phyloP scores from a whole-genome alignment of 805 yeast species.

The Saccharomycopsis amapae region DNA sequence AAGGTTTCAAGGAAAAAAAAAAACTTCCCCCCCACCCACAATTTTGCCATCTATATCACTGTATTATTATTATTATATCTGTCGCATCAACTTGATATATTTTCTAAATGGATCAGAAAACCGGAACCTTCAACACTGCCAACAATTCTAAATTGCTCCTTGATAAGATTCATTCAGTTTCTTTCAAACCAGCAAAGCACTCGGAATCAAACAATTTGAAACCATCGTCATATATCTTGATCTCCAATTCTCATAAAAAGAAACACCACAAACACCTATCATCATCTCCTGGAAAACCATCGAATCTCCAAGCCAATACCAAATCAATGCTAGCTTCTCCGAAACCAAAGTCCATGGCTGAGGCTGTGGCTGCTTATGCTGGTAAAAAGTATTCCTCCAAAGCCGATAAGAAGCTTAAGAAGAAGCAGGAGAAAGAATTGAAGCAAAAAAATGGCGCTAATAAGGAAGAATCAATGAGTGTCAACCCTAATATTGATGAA shows the following conservation, averaged over 20 bases:
- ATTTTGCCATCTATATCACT: not conserved
- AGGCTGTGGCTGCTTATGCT: slow-evolving; percentile 51
- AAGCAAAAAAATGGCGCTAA: not conserved
- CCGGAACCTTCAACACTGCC: not conserved
- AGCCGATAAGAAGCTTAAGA: slow-evolving; percentile 33
- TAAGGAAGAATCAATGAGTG: not conserved
- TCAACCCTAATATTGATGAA: slow-evolving; percentile 5
- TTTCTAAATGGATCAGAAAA: not conserved
- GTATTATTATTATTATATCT: not conserved
- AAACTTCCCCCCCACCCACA: not conserved
- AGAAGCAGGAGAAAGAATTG: slow-evolving; percentile 22
- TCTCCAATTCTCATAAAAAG: slow-evolving; percentile 1
- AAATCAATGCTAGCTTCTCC: slow-evolving; percentile 1
- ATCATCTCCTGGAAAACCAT: not conserved
- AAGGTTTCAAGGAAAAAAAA: too few relatives aligned
- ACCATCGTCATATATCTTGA: slow-evolving; percentile 16
- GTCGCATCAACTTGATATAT: too few relatives aligned
- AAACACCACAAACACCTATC: not conserved
- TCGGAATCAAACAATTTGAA: slow-evolving; percentile 14
- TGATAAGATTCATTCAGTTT: slow-evolving; percentile 18
- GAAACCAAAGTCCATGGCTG: slow-evolving; percentile 41
- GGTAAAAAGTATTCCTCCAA: slow-evolving; percentile 47
- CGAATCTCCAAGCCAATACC: not conserved
- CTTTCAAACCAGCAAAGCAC: slow-evolving; percentile 13
- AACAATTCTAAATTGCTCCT: slow-evolving; percentile 12